phyloP scores from a whole-genome alignment of 208 protist genomes.

The Trypanosoma scelopori region DNA sequence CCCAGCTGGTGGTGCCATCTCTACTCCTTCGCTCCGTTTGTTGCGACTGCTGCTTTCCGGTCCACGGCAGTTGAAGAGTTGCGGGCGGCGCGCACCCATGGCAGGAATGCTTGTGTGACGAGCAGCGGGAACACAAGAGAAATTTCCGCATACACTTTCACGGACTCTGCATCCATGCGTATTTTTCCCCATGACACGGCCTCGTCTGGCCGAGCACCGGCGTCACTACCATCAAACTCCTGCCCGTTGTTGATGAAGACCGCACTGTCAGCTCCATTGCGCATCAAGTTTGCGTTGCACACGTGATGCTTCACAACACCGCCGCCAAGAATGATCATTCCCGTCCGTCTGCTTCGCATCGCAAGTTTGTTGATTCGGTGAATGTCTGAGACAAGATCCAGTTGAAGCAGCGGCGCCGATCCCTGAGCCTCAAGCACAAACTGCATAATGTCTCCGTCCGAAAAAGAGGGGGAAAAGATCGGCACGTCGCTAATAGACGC shows the following conservation, averaged over 20 bases:
- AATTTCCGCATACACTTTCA: constrained; percentile 98
- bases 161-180: constrained; percentile 89
- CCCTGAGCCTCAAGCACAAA: constrained; percentile 37
- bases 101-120: constrained; percentile 94
- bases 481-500: constrained; percentile 73
- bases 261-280: constrained; percentile 98
- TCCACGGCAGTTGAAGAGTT: background rate
- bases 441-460: constrained; percentile 70
- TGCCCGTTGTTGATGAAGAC: constrained; percentile 98
- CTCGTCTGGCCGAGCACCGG: constrained; percentile 98
- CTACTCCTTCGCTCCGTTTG: background rate
- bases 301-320: constrained; percentile 99
- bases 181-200: constrained; percentile 99
- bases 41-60: no score
- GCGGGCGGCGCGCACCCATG: constrained; percentile 45
- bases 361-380: constrained; percentile 95
- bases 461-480: constrained; percentile 82
- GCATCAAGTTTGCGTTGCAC: constrained; percentile 99
- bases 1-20: no score
- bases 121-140: constrained; percentile 97
- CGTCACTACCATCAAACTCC: constrained; percentile 99
- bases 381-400: constrained; percentile 96
- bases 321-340: constrained; percentile 98
- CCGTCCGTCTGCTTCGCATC: constrained; percentile 93
- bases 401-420: constrained; percentile 19